Evolutionary conservation across 2,329 filamentous ascomycete species (phyloP).

Genomic region (Alternaria metachromatica): DNA sequence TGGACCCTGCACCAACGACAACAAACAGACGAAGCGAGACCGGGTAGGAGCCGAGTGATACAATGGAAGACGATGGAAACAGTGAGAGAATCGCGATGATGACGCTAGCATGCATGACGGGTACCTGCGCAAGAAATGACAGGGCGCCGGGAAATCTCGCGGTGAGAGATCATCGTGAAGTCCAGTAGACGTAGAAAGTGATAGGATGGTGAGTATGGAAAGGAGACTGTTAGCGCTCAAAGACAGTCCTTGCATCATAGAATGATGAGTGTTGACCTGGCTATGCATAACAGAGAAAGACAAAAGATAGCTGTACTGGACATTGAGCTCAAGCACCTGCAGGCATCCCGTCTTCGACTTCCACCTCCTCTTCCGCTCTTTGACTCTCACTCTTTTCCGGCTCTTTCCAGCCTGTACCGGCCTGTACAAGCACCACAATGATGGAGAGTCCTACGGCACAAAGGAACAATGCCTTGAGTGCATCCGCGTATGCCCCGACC

Average conservation of each 20-base stretch:
- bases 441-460: constrained; percentile 59
- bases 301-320: neutral
- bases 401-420: constrained; percentile 63
- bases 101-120: neutral
- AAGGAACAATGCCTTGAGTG: constrained; percentile 61
- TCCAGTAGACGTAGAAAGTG: neutral
- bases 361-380: constrained; percentile 25
- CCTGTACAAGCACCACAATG: constrained; percentile 61
- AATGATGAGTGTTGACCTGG: neutral
- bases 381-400: constrained; percentile 31
- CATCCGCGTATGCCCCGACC: constrained; percentile 61
- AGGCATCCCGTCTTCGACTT: constrained; percentile 30
- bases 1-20: constrained; percentile 12
- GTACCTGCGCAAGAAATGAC: constrained; percentile 4
- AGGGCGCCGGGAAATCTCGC: neutral
- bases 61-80: neutral
- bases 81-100: neutral
- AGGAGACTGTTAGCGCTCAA: neutral
- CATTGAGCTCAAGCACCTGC: constrained; percentile 19
- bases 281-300: neutral
- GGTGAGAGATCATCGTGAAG: neutral
- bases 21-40: constrained; percentile 6
- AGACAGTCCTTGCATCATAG: neutral
- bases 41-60: neutral
- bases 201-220: neutral